phyloP scores from a whole-genome alignment of 2,329 filamentous ascomycete species.

The Microcyclosporella mali region DNA sequence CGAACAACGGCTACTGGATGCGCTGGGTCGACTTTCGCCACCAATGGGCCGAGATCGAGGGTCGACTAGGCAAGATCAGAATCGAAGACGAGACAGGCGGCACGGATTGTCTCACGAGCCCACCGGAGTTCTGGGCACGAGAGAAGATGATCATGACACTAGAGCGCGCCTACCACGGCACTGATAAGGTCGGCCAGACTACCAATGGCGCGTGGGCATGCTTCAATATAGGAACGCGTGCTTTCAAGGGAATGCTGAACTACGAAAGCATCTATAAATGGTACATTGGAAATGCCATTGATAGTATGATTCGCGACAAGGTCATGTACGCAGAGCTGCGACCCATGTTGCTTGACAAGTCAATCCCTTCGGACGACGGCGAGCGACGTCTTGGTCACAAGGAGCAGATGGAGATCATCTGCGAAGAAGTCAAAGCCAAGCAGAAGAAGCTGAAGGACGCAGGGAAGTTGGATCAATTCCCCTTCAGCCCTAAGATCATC shows the following conservation, averaged over 20 bases:
- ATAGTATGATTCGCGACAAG: conserved; percentile 57
- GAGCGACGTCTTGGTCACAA: conserved; percentile 47
- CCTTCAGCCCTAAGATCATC: conserved; percentile 61
- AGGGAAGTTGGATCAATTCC: conserved; percentile 43
- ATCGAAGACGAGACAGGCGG: conserved; percentile 8
- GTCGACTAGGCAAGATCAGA: background rate
- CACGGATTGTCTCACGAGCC: conserved; percentile 8
- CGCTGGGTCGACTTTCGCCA: conserved; percentile 40
- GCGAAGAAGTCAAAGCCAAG: conserved; percentile 50
- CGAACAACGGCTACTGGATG: conserved; percentile 37
- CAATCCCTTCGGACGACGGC: conserved; percentile 55
- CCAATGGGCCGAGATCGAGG: conserved; percentile 34
- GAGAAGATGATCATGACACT: conserved; percentile 27
- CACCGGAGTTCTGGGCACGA: conserved; percentile 26
- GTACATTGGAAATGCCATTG: conserved; percentile 56
- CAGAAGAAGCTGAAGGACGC: conserved; percentile 35
- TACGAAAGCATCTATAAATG: conserved; percentile 57
- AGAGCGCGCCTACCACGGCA: conserved; percentile 17
- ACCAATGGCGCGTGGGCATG: conserved; percentile 46
- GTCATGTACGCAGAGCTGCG: conserved; percentile 68
- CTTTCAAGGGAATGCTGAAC: conserved; percentile 67
- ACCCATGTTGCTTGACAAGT: conserved; percentile 63
- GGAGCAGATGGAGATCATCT: conserved; percentile 57
- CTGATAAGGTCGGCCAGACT: too few relatives aligned
- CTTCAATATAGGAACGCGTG: conserved; percentile 65